Conservation (phyloP, 2,329 filamentous ascomycete genomes). For the Chrysoporthe puriensis region DNA sequence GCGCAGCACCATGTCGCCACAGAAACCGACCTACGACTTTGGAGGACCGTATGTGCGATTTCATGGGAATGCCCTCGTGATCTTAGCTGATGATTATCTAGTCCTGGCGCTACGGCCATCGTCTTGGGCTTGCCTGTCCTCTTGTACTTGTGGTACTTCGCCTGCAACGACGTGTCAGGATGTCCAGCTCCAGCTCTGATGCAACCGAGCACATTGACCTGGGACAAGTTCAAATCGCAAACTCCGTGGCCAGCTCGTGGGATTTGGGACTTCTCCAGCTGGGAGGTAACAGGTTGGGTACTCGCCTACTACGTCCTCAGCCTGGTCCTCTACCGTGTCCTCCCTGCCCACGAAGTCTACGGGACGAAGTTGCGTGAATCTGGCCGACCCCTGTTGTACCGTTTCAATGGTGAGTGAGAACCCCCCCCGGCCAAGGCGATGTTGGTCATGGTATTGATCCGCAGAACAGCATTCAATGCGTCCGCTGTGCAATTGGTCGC, state of each 20-base stretch:
- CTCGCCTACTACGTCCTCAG: constrained; percentile 76
- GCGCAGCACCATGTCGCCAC: constrained; percentile 13
- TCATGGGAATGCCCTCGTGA: neutral
- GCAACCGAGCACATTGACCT: constrained; percentile 46
- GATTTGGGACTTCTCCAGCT: constrained; percentile 67
- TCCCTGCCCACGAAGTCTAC: constrained; percentile 72
- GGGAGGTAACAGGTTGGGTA: constrained; percentile 65
- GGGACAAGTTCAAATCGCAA: constrained; percentile 50
- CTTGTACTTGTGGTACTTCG: constrained; percentile 38
- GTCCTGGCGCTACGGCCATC: constrained; percentile 29
- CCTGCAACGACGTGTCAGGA: constrained; percentile 57
- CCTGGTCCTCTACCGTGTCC: constrained; percentile 70
- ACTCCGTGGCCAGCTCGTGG: constrained; percentile 64
- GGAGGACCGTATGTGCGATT: constrained; percentile 27
- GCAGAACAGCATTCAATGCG: constrained; percentile 66
- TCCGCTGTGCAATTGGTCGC: constrained; percentile 69
- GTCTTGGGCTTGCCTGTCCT: constrained; percentile 30
- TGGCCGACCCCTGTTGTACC: constrained; percentile 75
- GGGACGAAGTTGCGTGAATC: constrained; percentile 66
- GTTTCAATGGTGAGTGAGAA: constrained; percentile 65
- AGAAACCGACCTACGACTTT: constrained; percentile 28
- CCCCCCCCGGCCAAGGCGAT: no score
- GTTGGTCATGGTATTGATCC: neutral
- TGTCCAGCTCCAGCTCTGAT: constrained; percentile 56
- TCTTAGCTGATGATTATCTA: constrained; percentile 4